Percentiles rank a stretch among this genome's conserved stretches.
Evolutionary conservation across 345 rosid species (phyloP).

Genomic region (Boechera stricta): DNA sequence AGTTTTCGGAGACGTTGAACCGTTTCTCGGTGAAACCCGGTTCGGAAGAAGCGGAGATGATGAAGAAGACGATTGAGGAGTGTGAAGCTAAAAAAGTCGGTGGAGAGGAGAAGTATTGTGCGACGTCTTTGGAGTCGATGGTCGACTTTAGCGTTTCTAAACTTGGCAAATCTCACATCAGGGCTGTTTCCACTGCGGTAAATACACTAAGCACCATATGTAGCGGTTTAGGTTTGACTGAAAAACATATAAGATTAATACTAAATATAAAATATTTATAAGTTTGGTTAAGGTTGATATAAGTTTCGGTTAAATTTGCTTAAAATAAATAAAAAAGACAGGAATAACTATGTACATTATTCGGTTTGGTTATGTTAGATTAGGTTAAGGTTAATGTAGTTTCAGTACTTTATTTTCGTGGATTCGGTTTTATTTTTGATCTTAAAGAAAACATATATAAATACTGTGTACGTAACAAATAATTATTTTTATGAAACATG

Average conservation of each 20-base stretch:
- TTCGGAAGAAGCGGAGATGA: conserved; percentile 67
- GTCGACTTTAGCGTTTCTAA: conserved; percentile 70
- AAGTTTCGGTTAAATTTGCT: neutral
- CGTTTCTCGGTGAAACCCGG: conserved; percentile 60
- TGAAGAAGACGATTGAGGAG: conserved; percentile 67
- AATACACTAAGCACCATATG: neutral
- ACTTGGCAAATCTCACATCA: conserved; percentile 58
- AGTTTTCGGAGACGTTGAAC: conserved; percentile 57
- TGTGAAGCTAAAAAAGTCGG: conserved; percentile 67
- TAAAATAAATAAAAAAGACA: too few species aligned
- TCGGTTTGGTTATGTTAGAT: too few species aligned
- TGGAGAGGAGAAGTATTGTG: conserved; percentile 83
- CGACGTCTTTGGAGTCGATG: conserved; percentile 88
- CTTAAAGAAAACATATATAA: neutral
- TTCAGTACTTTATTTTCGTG: too few species aligned
- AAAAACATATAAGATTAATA: too few species aligned
- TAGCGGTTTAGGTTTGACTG: neutral
- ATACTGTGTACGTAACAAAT: neutral
- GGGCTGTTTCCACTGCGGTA: conserved; percentile 73
- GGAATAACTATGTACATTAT: too few species aligned
- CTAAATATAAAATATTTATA: too few species aligned
- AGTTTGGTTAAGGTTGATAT: too few species aligned
- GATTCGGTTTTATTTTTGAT: too few species aligned
- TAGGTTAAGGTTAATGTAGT: too few species aligned
- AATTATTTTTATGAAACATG: neutral